Base-by-base conservation (phyloP, 257 asterid genomes). In the Rubia yunnanensis region DNA sequence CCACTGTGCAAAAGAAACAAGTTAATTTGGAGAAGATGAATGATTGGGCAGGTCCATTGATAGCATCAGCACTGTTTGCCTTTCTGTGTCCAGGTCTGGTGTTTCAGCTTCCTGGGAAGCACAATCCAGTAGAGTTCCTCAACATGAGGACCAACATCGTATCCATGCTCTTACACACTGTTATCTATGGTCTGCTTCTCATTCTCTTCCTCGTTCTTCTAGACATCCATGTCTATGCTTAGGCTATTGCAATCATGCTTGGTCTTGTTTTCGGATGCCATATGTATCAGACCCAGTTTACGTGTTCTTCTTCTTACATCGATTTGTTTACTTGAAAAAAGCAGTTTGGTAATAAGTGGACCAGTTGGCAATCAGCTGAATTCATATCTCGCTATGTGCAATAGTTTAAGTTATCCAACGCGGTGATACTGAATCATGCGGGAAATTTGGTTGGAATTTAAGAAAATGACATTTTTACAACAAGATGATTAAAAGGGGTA, bases 51-150 rank as follows among this genome's bases (percentile, higher is more conserved):
- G 92, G 73, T 58, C 65, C 85, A 66, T 10, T 89, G 54, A 89
- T 92, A 73, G 96, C 83, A 2, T 69, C 96, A 0, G 87, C 96
- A 17, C 83, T 92, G 0, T 92, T 92, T 56, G 88, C 76, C 8
- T 82, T 92, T 64, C 70, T 89, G 23, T 58, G 87, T 14, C 98
- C 96, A 0, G 96, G 98, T 56, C 57, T 89, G 32, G 15, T 92
- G 13, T 32, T 92, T 64, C 97, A 92, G 80, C 80, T 92, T 24
- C 98, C 97, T 0, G 98, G 88, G 20, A 92, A 89, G 73, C 84
- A 89, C 4, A 71, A 70, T 60, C 88, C 92, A 0, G 80, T 86
- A 0, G 98, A 83, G 10, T 87, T 92, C 71, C 78, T 86, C 52
- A 89, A 84, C 81, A 92, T 92, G 97, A 92, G 83, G 77, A 87